Percentiles rank a stretch among this genome's conserved stretches.
These are phyloP conservation scores for Penicillium antarcticum DNA, from an alignment of 495 filamentous ascomycete species.

Conservation along the genomic window DNA sequence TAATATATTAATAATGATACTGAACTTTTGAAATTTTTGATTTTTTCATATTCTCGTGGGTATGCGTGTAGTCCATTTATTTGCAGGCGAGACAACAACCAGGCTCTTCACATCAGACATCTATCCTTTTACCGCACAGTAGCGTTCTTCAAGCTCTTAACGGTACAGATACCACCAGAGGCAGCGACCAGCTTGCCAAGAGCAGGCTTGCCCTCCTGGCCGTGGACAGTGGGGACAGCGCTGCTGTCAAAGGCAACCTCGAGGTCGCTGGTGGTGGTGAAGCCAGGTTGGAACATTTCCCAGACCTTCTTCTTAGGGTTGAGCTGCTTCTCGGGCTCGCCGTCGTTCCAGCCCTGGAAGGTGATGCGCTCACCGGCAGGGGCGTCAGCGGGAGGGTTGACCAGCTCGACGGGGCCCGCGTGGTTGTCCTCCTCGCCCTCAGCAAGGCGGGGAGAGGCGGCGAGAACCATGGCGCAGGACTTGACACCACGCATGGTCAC, in stretches of 20 bases:
- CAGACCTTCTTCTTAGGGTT: slow-evolving; percentile 99
- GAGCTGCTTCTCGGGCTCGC: slow-evolving; percentile 84
- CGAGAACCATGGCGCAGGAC: slow-evolving; percentile 92
- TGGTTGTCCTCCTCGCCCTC: slow-evolving; percentile 85
- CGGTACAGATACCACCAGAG: slow-evolving; percentile 69
- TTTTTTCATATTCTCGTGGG: slow-evolving; percentile 28
- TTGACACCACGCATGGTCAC: slow-evolving; percentile 99
- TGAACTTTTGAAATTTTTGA: slow-evolving; percentile 9
- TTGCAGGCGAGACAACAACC: slow-evolving; percentile 8
- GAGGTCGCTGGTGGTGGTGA: slow-evolving; percentile 73
- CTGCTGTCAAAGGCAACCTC: slow-evolving; percentile 76
- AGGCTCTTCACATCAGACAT: background rate
- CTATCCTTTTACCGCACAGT: slow-evolving; percentile 53
- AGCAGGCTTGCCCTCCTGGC: slow-evolving; percentile 59
- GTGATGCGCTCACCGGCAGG: slow-evolving; percentile 79
- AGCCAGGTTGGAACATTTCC: slow-evolving; percentile 93
- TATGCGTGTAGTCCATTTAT: slow-evolving; percentile 25
- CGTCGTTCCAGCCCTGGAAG: slow-evolving; percentile 87
- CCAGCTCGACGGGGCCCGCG: slow-evolving; percentile 88
- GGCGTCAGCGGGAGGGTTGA: slow-evolving; percentile 76
- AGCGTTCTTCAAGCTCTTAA: slow-evolving; percentile 68
- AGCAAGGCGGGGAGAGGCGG: slow-evolving; percentile 74
- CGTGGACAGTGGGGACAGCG: slow-evolving; percentile 57
- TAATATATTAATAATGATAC: background rate
- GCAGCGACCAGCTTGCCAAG: slow-evolving; percentile 67